Evolutionary conservation across 805 yeast genomes (phyloP).

Genomic region (Ogataea polymorpha): DNA sequence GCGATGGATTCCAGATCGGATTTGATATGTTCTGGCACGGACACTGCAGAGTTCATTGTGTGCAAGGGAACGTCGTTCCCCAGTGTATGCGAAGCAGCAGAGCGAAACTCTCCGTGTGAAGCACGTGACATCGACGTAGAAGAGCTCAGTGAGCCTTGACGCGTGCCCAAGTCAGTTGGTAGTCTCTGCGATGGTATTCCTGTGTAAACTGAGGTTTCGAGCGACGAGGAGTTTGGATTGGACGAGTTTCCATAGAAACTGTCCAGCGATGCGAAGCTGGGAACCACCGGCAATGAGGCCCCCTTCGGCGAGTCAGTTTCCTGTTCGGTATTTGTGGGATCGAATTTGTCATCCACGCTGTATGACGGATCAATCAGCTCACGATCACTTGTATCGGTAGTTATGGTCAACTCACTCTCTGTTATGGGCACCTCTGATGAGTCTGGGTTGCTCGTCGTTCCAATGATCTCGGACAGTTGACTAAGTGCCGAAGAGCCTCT

Average conservation of each 20-base stretch:
- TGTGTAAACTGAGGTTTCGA: conserved; percentile 3
- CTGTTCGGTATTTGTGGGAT: conserved; percentile 21
- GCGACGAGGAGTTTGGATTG: conserved; percentile 1
- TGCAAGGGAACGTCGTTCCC: conserved; percentile 10
- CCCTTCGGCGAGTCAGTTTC: conserved; percentile 9
- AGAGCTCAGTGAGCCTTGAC: conserved; percentile 6
- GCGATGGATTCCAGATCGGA: conserved; percentile 23
- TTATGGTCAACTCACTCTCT: conserved; percentile 14
- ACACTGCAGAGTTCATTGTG: conserved; percentile 23
- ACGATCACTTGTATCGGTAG: conserved; percentile 5
- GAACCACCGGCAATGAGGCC: conserved; percentile 51
- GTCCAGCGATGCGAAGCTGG: conserved; percentile 76
- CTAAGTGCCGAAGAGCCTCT: conserved; percentile 18
- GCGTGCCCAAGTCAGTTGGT: conserved; percentile 6
- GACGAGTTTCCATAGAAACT: conserved; percentile 47
- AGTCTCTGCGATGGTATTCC: conserved; percentile 14
- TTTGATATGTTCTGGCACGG: conserved; percentile 25
- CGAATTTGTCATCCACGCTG: conserved; percentile 12
- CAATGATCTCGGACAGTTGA: conserved; percentile 23
- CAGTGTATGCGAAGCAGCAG: neutral
- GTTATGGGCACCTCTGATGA: conserved; percentile 3
- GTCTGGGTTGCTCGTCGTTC: conserved; percentile 9
- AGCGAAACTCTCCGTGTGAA: neutral
- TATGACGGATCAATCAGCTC: neutral
- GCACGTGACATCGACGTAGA: conserved; percentile 6